Evolutionary conservation across 352 stramenopile genomes (phyloP), one percentile per base, ranked within the genome.

Genomic region (Globisporangium middletonii): DNA sequence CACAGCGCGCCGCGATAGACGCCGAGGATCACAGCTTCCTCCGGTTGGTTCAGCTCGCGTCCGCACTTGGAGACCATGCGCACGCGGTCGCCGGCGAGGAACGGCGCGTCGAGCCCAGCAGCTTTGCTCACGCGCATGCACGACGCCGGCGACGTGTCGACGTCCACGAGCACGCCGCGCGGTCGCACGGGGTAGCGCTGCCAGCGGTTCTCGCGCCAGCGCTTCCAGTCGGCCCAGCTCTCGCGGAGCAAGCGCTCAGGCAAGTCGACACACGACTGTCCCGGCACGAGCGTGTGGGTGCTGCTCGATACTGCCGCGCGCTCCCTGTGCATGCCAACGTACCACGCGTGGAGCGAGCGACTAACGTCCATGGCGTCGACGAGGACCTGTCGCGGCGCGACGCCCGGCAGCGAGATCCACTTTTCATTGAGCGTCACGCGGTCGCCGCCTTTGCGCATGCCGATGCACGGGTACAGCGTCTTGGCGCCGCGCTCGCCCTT

Each of bases 391-490:
- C 69, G 71, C 5, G 86, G 73, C 28, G 83, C 73, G 3, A 95
- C 63, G 28, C 88, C 89, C n/a, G 86, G 86, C 48, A 88, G 78
- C 7, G 86, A 94, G 0, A 97, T 64, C 88, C 88, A 99, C 69
- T 98, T 98, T 38, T 86, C 79, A 59, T 96, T 98, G 15, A 99
- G 72, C 0, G 94, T 98, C 7, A 99, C 94, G 51, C 93, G 83
- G 69, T 99, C 96, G 16, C 94, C 95, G 48, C 85, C 79, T 67
- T 98, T 98, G 11, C 94, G 83, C 68, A 99, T 92, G 46, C 96
- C 95, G 60, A 99, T 97, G 59, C 97, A 97, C 50, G 96, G 96
- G 68, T 95, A 99, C 43, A 99, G 72, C 23, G 95, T 96, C 35
- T 87, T 88, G 28, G 84, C 81, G 47, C 83, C 88, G 11, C 83